phyloP scores from a whole-genome alignment of 805 yeast species.

The Yarrowia hollandica region DNA sequence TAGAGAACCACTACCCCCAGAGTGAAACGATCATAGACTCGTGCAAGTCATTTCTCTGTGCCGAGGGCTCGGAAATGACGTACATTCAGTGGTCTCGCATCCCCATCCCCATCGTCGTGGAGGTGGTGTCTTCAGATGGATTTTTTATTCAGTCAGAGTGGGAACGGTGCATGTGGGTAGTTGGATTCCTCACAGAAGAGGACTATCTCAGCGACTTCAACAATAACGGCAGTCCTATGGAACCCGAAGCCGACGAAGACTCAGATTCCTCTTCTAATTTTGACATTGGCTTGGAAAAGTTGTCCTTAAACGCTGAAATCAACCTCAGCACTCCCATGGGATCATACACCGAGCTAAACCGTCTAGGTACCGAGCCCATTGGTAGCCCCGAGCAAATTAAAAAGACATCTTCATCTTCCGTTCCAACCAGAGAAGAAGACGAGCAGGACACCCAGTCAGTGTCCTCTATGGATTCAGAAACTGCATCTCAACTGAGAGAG shows the following conservation, averaged over 20 bases:
- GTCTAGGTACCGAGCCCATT: background rate
- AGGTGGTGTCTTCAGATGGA: constrained; percentile 51
- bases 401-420: background rate
- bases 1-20: constrained; percentile 47
- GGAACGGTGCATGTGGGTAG: constrained; percentile 54
- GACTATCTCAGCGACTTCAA: constrained; percentile 6
- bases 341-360: constrained; percentile 8
- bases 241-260: background rate
- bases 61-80: constrained; percentile 54
- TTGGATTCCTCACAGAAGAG: constrained; percentile 38
- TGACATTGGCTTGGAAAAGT: constrained; percentile 11
- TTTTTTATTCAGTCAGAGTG: constrained; percentile 58
- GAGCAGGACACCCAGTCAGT: background rate
- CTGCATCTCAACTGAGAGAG: constrained; percentile 32
- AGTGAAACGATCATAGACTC: constrained; percentile 51
- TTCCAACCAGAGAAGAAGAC: background rate
- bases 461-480: background rate
- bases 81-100: constrained; percentile 50
- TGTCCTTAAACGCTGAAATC: constrained; percentile 7
- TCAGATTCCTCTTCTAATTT: constrained; percentile 11
- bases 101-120: constrained; percentile 47
- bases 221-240: background rate
- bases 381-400: constrained; percentile 10
- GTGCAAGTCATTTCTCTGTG: constrained; percentile 49
- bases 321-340: constrained; percentile 21